A percentile compares a stretch with the other conserved stretches of the same genome.
phyloP scores from a whole-genome alignment of 768 basidiomycete species.

The Lactarius deliciosus region DNA sequence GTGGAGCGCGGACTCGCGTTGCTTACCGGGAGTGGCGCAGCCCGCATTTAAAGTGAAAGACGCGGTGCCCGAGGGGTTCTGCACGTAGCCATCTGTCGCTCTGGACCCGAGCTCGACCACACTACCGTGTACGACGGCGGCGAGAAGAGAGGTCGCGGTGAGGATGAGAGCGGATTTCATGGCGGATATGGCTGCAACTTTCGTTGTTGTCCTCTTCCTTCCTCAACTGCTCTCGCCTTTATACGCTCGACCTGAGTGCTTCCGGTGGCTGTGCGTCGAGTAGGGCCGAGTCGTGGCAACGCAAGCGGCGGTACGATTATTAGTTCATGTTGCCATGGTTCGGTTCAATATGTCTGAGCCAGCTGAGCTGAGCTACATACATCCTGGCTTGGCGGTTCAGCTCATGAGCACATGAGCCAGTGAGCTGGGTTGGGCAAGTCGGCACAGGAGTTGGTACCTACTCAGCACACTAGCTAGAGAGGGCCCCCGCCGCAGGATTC shows the following conservation, averaged over 20 bases:
- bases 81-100: conserved; percentile 54
- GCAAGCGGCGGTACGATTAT: too few species aligned
- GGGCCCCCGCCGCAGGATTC: too few species aligned
- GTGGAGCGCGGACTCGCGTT: not conserved
- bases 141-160: not conserved
- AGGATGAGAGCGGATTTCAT: conserved; percentile 8
- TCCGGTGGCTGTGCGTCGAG: too few species aligned
- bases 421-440: too few species aligned
- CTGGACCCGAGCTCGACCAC: not conserved
- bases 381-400: too few species aligned
- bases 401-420: too few species aligned
- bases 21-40: conserved; percentile 49
- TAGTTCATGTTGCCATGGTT: too few species aligned
- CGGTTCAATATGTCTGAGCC: too few species aligned
- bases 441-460: too few species aligned
- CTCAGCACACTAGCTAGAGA: too few species aligned
- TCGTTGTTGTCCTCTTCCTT: not conserved
- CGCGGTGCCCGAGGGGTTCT: conserved; percentile 49
- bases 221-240: not conserved
- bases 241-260: not conserved
- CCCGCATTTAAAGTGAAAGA: conserved; percentile 58
- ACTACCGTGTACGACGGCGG: not conserved
- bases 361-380: too few species aligned
- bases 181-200: not conserved
- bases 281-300: too few species aligned